Conservation (phyloP, 1,284 basidiomycete genomes). For the Rhodotorula sp. region DNA sequence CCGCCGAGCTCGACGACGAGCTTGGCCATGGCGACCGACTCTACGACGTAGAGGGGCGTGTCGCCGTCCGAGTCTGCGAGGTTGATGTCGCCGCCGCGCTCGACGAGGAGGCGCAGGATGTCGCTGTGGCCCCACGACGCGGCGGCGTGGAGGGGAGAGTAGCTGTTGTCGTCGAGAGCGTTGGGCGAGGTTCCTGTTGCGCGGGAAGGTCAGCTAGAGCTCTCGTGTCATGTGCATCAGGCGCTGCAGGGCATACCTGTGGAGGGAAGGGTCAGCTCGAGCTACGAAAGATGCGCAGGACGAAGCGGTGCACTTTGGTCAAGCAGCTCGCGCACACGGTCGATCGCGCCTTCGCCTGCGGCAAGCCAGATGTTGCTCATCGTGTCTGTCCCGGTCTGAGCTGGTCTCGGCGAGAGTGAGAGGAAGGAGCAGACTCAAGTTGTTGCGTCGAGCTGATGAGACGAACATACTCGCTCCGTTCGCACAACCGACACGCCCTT, state of each 20-base stretch:
- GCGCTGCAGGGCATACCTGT: constrained; percentile 5
- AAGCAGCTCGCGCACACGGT: constrained; percentile 51
- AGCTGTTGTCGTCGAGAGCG: constrained; percentile 32
- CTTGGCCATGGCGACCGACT: constrained; percentile 72
- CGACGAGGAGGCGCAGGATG: constrained; percentile 74
- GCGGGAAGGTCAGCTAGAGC: neutral
- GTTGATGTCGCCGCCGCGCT: constrained; percentile 81
- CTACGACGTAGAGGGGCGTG: constrained; percentile 87
- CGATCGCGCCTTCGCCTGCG: constrained; percentile 78
- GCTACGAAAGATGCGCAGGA: neutral
- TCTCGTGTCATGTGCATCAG: neutral
- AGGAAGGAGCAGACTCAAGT: too few species aligned
- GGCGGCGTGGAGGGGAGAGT: constrained; percentile 94
- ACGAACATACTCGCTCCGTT: too few species aligned
- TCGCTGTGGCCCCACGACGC: constrained; percentile 82
- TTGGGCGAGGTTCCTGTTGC: constrained; percentile 26
- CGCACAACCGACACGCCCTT: too few species aligned
- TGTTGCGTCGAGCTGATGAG: too few species aligned
- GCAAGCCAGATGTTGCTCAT: constrained; percentile 81
- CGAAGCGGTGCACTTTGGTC: constrained; percentile 21
- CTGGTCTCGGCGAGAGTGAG: too few species aligned
- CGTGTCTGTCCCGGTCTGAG: neutral
- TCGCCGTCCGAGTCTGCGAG: constrained; percentile 82
- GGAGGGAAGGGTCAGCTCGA: neutral
- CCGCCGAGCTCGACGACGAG: constrained; percentile 83